phyloP scores from a whole-genome alignment of 1,284 basidiomycete species.

The Cerioporus squamosus region DNA sequence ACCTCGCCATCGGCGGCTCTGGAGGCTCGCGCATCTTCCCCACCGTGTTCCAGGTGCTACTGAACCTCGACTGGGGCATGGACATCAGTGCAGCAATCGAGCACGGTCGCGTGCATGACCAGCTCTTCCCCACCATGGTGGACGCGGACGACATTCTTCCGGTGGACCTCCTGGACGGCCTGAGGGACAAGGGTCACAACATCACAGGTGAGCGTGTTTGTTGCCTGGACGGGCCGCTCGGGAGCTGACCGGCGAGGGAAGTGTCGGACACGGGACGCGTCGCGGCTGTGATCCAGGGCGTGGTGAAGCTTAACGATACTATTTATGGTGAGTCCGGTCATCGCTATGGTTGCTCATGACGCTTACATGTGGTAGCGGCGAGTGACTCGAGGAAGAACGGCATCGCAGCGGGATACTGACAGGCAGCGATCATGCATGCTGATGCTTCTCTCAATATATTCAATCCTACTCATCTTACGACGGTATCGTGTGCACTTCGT shows the following conservation, averaged over 20 bases:
- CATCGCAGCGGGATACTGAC: constrained; percentile 77
- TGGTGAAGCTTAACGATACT: constrained; percentile 55
- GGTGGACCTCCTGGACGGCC: constrained; percentile 52
- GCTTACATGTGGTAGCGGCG: constrained; percentile 53
- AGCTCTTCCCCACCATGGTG: constrained; percentile 74
- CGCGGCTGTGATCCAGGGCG: constrained; percentile 75
- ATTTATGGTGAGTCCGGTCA: constrained; percentile 58
- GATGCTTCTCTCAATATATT: too few relatives aligned
- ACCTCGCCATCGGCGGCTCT: constrained; percentile 79
- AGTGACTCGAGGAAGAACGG: constrained; percentile 88
- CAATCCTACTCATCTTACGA: too few relatives aligned
- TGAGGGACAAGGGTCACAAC: constrained; percentile 73
- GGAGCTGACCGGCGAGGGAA: constrained; percentile 3
- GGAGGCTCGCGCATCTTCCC: constrained; percentile 90
- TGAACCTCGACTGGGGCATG: constrained; percentile 84
- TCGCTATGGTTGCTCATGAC: constrained; percentile 4
- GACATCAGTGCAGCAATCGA: constrained; percentile 85
- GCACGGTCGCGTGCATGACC: constrained; percentile 88
- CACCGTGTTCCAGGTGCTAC: constrained; percentile 78
- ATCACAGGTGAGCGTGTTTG: constrained; percentile 54
- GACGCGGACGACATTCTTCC: constrained; percentile 72
- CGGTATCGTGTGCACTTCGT: too few relatives aligned
- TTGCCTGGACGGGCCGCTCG: not conserved
- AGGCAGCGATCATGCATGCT: not conserved
- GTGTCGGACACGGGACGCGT: constrained; percentile 60